Evolutionary conservation across 1,284 basidiomycete species (phyloP).

Genomic region (Xanthoconium separans): DNA sequence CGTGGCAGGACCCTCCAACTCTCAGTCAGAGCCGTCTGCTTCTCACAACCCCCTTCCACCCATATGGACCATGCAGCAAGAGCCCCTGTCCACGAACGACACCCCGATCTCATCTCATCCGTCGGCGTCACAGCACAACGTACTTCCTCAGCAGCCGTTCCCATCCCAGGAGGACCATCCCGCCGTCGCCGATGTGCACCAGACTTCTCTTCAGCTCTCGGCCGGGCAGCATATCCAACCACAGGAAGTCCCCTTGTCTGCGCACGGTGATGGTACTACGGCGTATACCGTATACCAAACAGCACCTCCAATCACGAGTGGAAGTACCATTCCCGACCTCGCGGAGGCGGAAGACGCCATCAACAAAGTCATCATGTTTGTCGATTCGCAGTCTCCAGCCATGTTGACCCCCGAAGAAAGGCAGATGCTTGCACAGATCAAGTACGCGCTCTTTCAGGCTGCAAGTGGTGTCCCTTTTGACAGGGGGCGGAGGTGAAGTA

Average conservation of each 20-base stretch:
- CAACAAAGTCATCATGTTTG: conserved; percentile 47
- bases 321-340: conserved; percentile 32
- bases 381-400: conserved; percentile 44
- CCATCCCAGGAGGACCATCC: conserved; percentile 26
- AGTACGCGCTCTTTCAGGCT: conserved; percentile 47
- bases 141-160: conserved; percentile 31
- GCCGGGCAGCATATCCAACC: conserved; percentile 31
- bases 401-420: conserved; percentile 45
- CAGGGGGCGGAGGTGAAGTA: conserved; percentile 32
- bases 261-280: conserved; percentile 22
- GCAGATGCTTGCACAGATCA: conserved; percentile 43
- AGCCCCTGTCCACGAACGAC: conserved; percentile 24
- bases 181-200: conserved; percentile 27
- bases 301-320: conserved; percentile 33
- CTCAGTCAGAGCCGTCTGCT: conserved; percentile 23
- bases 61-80: conserved; percentile 36
- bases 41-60: conserved; percentile 34
- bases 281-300: conserved; percentile 34
- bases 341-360: conserved; percentile 52
- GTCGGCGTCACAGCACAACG: conserved; percentile 27
- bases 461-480: conserved; percentile 42
- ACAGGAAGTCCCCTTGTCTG: conserved; percentile 31
- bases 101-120: conserved; percentile 36
- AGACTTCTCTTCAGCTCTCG: conserved; percentile 31
- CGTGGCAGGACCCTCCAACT: conserved; percentile 31